phyloP scores from a whole-genome alignment of 768 basidiomycete species.

The Kwoniella sp. region DNA sequence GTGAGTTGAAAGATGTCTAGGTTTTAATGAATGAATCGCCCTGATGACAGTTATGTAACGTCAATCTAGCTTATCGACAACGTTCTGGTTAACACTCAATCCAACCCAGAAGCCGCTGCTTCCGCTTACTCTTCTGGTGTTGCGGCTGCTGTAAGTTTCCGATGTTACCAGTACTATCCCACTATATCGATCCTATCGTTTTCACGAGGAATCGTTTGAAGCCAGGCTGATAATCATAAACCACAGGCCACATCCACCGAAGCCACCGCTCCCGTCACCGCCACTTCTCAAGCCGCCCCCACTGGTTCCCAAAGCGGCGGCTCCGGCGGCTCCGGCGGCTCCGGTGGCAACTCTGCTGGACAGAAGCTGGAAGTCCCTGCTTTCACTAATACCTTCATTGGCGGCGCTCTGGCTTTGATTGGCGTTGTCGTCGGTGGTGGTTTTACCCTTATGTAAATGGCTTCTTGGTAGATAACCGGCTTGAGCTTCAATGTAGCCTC shows the following conservation, averaged over 20 bases:
- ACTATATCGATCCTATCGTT: no score
- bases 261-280: slow-evolving; percentile 37
- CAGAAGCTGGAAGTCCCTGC: slow-evolving; percentile 19
- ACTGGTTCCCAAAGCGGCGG: slow-evolving; percentile 19
- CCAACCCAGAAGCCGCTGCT: slow-evolving; percentile 52
- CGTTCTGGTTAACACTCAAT: slow-evolving; percentile 54
- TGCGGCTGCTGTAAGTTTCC: slow-evolving; percentile 27
- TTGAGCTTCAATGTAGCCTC: no score
- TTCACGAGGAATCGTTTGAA: no score
- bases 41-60: no score
- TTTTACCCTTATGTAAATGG: slow-evolving; percentile 25
- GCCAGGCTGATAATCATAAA: slow-evolving; percentile 6
- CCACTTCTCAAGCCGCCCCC: slow-evolving; percentile 35
- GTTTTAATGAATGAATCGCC: no score
- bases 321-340: slow-evolving; percentile 17
- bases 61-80: slow-evolving; percentile 55
- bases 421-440: slow-evolving; percentile 39
- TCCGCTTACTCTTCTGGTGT: slow-evolving; percentile 46
- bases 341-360: slow-evolving; percentile 27
- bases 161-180: not conserved
- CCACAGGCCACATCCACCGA: slow-evolving; percentile 47
- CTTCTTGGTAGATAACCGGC: not conserved
- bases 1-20: no score
- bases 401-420: slow-evolving; percentile 34
- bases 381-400: slow-evolving; percentile 25